Evolutionary conservation across 805 yeast species (phyloP).

Genomic region (Cyberlindnera mycetangii): DNA sequence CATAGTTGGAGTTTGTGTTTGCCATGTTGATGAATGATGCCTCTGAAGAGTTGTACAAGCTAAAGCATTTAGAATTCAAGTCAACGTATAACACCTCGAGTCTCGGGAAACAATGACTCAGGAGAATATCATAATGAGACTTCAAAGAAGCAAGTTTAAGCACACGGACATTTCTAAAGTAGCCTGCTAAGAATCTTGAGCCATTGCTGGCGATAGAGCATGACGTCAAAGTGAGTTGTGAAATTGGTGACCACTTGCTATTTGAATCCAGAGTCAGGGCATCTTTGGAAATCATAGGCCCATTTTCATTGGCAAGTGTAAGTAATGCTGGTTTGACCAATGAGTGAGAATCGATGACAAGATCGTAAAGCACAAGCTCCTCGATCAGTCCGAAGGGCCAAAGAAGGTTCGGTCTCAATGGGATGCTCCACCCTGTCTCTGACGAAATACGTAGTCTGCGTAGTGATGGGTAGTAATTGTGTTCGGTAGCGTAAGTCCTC

Average conservation of each 20-base stretch:
- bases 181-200: slow-evolving; percentile 33
- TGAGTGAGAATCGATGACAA: slow-evolving; percentile 45
- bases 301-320: slow-evolving; percentile 25
- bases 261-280: slow-evolving; percentile 17
- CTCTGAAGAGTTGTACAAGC: slow-evolving; percentile 23
- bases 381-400: slow-evolving; percentile 44
- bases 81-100: slow-evolving; percentile 44
- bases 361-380: slow-evolving; percentile 41
- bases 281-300: slow-evolving; percentile 22
- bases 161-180: slow-evolving; percentile 39
- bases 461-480: slow-evolving; percentile 28
- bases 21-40: slow-evolving; percentile 17
- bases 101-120: slow-evolving; percentile 43
- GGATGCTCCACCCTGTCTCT: slow-evolving; percentile 51
- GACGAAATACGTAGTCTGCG: slow-evolving; percentile 38
- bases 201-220: slow-evolving; percentile 38
- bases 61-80: slow-evolving; percentile 45
- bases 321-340: slow-evolving; percentile 30
- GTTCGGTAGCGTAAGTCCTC: slow-evolving; percentile 27
- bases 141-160: slow-evolving; percentile 38
- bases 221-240: slow-evolving; percentile 30
- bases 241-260: slow-evolving; percentile 33
- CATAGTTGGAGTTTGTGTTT: slow-evolving; percentile 27
- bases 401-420: slow-evolving; percentile 45
- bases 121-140: slow-evolving; percentile 45